Conservation (phyloP, 371 early-diverging fungal species). For the Lichtheimia ramosa region DNA sequence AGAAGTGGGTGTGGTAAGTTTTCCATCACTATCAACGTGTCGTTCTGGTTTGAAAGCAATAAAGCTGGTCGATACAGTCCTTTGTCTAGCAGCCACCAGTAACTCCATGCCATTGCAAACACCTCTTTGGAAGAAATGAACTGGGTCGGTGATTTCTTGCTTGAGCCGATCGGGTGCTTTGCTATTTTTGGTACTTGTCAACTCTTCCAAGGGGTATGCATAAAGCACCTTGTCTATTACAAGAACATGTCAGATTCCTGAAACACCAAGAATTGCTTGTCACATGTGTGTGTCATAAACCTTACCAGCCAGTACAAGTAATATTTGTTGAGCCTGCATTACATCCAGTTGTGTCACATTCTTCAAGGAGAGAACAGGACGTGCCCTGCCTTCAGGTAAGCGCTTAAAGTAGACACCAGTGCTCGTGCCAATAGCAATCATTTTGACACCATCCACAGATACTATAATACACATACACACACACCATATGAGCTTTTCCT, state of each 20-base stretch:
- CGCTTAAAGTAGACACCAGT: constrained; percentile 61
- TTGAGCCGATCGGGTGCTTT: constrained; percentile 25
- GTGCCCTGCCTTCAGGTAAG: constrained; percentile 4
- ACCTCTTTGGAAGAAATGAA: constrained; percentile 70
- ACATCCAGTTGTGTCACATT: constrained; percentile 25
- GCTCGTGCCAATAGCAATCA: constrained; percentile 70
- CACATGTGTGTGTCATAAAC: background rate
- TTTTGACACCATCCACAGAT: constrained; percentile 4
- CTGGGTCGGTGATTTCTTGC: constrained; percentile 48
- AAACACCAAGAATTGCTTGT: background rate
- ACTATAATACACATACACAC: background rate
- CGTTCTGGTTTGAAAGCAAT: constrained; percentile 12
- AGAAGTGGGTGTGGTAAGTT: background rate
- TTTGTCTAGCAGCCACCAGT: constrained; percentile 43
- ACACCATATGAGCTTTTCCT: background rate
- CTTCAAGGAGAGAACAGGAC: constrained; percentile 10
- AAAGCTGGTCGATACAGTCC: constrained; percentile 28
- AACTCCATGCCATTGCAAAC: constrained; percentile 51
- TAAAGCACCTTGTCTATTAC: constrained; percentile 52
- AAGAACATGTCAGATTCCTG: background rate
- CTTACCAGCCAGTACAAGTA: constrained; percentile 24
- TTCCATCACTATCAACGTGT: background rate
- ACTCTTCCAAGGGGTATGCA: constrained; percentile 51
- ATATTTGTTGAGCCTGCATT: constrained; percentile 17
- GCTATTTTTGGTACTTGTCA: constrained; percentile 26